Conservation (phyloP, 1,284 basidiomycete species). For the Ustilago bromivora region DNA sequence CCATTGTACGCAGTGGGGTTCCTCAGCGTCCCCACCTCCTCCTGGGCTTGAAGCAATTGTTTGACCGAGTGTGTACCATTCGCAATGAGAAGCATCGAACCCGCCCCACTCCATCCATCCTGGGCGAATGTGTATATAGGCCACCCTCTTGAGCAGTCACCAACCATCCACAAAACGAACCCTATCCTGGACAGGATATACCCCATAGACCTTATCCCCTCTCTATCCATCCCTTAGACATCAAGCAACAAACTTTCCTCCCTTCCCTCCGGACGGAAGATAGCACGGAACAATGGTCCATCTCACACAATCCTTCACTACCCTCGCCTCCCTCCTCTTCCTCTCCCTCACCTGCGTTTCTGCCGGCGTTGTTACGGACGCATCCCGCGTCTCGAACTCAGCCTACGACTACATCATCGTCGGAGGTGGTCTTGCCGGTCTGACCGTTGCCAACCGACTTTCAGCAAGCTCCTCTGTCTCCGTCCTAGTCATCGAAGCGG, state of each 20-base stretch:
- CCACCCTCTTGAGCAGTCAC: not conserved
- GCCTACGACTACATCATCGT: conserved; percentile 67
- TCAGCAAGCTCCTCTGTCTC: conserved; percentile 56
- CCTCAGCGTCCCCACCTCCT: not conserved
- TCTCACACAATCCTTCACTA: conserved; percentile 26
- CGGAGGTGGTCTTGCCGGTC: conserved; percentile 64
- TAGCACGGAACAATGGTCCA: conserved; percentile 17
- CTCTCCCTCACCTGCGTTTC: conserved; percentile 16
- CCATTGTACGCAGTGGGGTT: conserved; percentile 1
- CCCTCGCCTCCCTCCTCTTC: conserved; percentile 12
- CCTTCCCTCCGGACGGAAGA: not conserved
- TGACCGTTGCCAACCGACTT: conserved; percentile 64
- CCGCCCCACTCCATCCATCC: not conserved
- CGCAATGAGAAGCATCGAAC: not conserved
- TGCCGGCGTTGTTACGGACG: conserved; percentile 30
- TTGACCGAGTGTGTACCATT: not conserved
- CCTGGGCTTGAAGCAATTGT: not conserved
- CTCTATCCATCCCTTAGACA: not conserved
- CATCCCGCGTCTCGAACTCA: conserved; percentile 11
- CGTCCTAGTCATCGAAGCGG: conserved; percentile 68
- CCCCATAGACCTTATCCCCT: not conserved
- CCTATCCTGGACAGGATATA: not conserved
- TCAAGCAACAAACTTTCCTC: not conserved
- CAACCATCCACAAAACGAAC: not conserved
- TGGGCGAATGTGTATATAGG: not conserved